A percentile compares a stretch with the other conserved stretches of the same genome.
These are phyloP conservation scores for Cenchrus americanus DNA, from an alignment of 176 grass and related monocot genomes.

Conservation along the genomic window DNA sequence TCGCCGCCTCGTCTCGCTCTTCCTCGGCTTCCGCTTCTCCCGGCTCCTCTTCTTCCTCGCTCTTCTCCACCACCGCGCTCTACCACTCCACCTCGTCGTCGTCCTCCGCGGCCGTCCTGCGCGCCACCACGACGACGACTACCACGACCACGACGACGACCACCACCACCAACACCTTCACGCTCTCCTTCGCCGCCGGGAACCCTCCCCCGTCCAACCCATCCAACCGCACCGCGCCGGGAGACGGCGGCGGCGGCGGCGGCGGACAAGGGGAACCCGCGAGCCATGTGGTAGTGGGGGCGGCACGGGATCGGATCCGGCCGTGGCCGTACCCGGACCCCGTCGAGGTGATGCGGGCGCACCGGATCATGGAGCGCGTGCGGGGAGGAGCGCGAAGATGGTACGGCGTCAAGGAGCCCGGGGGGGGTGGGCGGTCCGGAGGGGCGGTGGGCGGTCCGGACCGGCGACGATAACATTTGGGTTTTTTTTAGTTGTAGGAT, in stretches of 20 bases:
- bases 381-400: slow-evolving; percentile 79
- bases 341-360: slow-evolving; percentile 79
- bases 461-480: too few relatives aligned
- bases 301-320: slow-evolving; percentile 87
- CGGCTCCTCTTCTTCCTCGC: slow-evolving; percentile 80
- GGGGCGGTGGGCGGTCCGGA: too few relatives aligned
- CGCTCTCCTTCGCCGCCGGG: slow-evolving; percentile 62
- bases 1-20: slow-evolving; percentile 93
- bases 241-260: neutral
- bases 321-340: slow-evolving; percentile 96
- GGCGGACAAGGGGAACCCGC: slow-evolving; percentile 21
- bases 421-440: too few relatives aligned
- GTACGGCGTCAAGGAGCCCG: slow-evolving; percentile 76
- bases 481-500: too few relatives aligned
- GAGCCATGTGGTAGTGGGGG: slow-evolving; percentile 85
- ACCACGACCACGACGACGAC: slow-evolving; percentile 17
- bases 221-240: slow-evolving; percentile 33
- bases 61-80: slow-evolving; percentile 72
- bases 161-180: slow-evolving; percentile 75
- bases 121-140: slow-evolving; percentile 58
- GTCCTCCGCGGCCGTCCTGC: slow-evolving; percentile 32
- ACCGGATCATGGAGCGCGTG: slow-evolving; percentile 85
- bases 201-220: slow-evolving; percentile 44
- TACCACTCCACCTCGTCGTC: slow-evolving; percentile 51
- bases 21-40: slow-evolving; percentile 97